Percentiles rank a stretch among this genome's conserved stretches.
phyloP scores from a whole-genome alignment of 257 asterid genomes.

The Fraxinus americana region DNA sequence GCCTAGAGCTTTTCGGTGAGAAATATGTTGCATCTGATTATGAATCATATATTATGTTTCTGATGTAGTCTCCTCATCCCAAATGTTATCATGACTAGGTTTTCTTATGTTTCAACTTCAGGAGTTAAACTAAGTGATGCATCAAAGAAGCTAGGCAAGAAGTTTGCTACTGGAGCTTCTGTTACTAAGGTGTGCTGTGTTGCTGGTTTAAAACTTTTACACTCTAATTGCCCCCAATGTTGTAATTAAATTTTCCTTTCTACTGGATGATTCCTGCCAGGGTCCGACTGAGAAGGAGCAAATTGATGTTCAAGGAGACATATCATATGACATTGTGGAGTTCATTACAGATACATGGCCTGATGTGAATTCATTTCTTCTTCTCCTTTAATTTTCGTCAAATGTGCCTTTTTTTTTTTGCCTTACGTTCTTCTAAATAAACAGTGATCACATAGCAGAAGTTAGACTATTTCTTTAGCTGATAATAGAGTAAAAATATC shows the following conservation, averaged over 20 bases:
- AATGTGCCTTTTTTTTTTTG: neutral
- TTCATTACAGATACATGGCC: conserved; percentile 95
- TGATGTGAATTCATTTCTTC: conserved; percentile 59
- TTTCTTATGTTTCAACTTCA: conserved; percentile 29
- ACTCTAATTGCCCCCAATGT: conserved; percentile 14
- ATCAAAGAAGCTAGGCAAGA: conserved; percentile 95
- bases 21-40: conserved; percentile 9
- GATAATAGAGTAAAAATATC: neutral
- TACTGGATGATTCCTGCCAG: conserved; percentile 40
- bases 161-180: conserved; percentile 98
- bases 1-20: conserved; percentile 91
- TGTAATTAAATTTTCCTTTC: conserved; percentile 14
- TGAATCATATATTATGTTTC: conserved; percentile 17
- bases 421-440: neutral
- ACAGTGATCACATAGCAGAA: neutral
- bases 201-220: conserved; percentile 19
- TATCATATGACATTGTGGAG: conserved; percentile 90
- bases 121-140: conserved; percentile 95
- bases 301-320: conserved; percentile 99
- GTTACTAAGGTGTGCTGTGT: conserved; percentile 73
- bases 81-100: conserved; percentile 18
- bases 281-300: conserved; percentile 99
- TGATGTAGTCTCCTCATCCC: conserved; percentile 4
- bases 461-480: neutral
- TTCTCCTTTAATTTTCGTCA: conserved; percentile 5